These are phyloP conservation scores for Liquidambar formosana DNA, from an alignment of 164 flowering plant genomes.

Conservation along the genomic window DNA sequence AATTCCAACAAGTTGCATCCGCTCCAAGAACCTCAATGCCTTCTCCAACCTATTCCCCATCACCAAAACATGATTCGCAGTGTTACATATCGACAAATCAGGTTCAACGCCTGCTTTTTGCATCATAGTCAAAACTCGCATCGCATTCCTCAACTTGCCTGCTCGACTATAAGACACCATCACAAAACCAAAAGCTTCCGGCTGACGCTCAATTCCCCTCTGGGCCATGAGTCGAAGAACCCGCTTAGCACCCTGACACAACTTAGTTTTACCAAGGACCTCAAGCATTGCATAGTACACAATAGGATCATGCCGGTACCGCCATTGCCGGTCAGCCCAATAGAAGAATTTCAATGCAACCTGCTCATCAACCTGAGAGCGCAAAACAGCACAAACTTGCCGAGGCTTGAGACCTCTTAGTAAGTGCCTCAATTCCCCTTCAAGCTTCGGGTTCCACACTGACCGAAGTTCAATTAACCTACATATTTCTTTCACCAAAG, in stretches of 20 bases:
- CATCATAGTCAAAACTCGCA: conserved; percentile 71
- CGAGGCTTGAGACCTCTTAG: conserved; percentile 85
- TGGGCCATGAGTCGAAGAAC: conserved; percentile 70
- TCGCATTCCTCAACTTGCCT: conserved; percentile 65
- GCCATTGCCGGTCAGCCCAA: conserved; percentile 93
- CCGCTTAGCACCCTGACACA: conserved; percentile 75
- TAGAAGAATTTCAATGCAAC: conserved; percentile 79
- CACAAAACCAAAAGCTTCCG: conserved; percentile 66
- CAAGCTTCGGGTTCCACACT: conserved; percentile 69
- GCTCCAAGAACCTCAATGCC: conserved; percentile 66
- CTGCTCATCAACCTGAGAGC: conserved; percentile 60
- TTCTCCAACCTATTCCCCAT: conserved; percentile 67
- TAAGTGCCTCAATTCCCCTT: conserved; percentile 58
- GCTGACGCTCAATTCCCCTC: conserved; percentile 54
- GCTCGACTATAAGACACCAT: conserved; percentile 92
- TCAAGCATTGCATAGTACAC: conserved; percentile 81
- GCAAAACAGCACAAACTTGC: conserved; percentile 76
- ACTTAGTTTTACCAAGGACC: conserved; percentile 75
- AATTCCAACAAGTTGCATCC: conserved; percentile 74
- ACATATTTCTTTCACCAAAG: conserved; percentile 74
- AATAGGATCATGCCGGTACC: conserved; percentile 66
- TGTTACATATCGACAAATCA: conserved; percentile 67
- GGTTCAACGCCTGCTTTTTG: conserved; percentile 77
- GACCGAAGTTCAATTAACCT: conserved; percentile 54
- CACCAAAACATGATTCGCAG: conserved; percentile 76